These are phyloP conservation scores for Salix purpurea DNA, from an alignment of 345 rosid species.

Conservation along the genomic window DNA sequence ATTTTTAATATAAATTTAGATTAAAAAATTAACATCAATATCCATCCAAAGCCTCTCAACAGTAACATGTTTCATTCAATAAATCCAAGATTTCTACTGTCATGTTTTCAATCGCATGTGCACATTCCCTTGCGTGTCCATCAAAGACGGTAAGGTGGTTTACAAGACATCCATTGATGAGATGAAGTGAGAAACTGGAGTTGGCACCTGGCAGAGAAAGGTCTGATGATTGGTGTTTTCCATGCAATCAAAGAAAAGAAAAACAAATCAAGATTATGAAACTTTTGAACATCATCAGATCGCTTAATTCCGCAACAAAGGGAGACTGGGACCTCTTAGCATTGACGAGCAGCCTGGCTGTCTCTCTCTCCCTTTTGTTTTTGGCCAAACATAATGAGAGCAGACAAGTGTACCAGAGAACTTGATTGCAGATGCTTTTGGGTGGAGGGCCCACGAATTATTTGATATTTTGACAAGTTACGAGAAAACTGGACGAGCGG, in stretches of 20 bases:
- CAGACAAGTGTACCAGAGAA: slow-evolving; percentile 1
- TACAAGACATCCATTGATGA: background rate
- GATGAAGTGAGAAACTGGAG: background rate
- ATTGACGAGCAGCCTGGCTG: background rate
- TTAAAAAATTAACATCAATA: background rate
- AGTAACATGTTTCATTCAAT: background rate
- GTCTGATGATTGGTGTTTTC: background rate
- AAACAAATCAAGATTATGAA: background rate
- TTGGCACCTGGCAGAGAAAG: background rate
- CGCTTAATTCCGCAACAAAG: background rate
- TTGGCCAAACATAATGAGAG: background rate
- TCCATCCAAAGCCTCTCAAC: background rate
- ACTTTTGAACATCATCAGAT: background rate
- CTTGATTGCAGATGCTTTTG: background rate
- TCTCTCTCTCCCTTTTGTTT: background rate
- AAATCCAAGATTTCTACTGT: background rate
- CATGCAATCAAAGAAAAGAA: background rate
- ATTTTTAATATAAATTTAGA: too few relatives aligned
- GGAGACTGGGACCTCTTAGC: slow-evolving; percentile 6
- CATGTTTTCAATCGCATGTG: background rate
- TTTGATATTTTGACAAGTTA: background rate
- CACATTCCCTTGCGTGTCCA: background rate
- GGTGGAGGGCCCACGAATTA: background rate
- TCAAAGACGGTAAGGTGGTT: background rate
- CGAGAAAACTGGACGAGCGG: background rate